These are phyloP conservation scores for Phoma herbarum DNA, from an alignment of 2,329 filamentous ascomycete species.

Conservation along the genomic window DNA sequence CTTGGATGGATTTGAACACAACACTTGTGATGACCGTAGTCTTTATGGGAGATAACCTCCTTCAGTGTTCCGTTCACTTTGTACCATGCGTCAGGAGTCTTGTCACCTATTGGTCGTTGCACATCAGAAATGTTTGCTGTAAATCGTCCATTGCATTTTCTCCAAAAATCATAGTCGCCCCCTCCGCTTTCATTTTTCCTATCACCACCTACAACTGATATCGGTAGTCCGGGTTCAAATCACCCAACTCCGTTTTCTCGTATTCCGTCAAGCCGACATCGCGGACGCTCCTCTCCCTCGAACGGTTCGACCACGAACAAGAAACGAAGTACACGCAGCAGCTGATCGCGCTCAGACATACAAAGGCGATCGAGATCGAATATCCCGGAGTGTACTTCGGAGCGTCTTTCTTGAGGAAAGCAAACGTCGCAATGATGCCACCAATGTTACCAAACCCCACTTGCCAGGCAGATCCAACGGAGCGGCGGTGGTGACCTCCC, in stretches of 20 bases:
- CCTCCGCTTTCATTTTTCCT: background rate
- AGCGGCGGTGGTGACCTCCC: slow-evolving; percentile 60
- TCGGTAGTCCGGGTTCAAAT: slow-evolving; percentile 67
- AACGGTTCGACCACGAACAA: slow-evolving; percentile 68
- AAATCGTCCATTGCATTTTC: background rate
- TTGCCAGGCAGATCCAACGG: slow-evolving; percentile 61
- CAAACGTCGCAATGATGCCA: slow-evolving; percentile 62
- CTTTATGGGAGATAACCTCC: no score
- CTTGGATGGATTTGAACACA: no score
- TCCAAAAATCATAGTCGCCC: background rate
- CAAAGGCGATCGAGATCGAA: slow-evolving; percentile 78
- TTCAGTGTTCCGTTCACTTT: no score
- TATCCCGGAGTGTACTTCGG: slow-evolving; percentile 77
- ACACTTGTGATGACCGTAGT: no score
- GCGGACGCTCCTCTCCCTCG: slow-evolving; percentile 59
- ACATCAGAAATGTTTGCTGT: background rate
- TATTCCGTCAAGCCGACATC: slow-evolving; percentile 65
- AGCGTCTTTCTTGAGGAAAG: slow-evolving; percentile 65
- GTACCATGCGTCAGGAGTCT: background rate
- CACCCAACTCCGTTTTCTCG: slow-evolving; percentile 69
- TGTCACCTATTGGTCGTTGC: background rate
- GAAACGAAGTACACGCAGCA: slow-evolving; percentile 68
- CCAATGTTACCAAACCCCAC: slow-evolving; percentile 61
- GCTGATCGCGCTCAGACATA: slow-evolving; percentile 70
- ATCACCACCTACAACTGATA: slow-evolving; percentile 60